Evolutionary conservation across 441 rosid genomes (phyloP), one percentile per base, ranked within the genome.

Genomic region (Omphalea diandra): DNA sequence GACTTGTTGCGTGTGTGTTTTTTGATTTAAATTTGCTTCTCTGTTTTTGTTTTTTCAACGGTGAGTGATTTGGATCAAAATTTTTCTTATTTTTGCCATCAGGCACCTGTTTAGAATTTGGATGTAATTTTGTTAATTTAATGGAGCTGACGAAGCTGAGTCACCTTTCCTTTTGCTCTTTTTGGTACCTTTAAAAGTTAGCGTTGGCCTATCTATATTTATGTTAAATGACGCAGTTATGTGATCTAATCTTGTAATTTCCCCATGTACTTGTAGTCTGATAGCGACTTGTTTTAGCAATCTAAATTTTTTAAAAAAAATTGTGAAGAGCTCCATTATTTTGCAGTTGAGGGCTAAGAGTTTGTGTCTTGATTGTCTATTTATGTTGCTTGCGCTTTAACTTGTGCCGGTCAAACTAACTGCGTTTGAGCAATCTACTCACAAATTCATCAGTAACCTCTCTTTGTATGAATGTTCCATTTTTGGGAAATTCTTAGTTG

Each of bases 21-120:
- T 63, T 15, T 56, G 15, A 54, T 65, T 56, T 35, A 12, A 29
- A 6, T 32, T 65, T 70, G 41, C 20, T 54, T 49, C 44, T 40
- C 43, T 68, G 1, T 32, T 60, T 59, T 38, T 33, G 60, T 32
- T 66, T 53, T 33, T n/a, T 10, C 31, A 29, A 68, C 63, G 77
- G 49, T 59, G 55, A 41, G 22, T 61, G 12, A 47, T 69, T 53
- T 43, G 68, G 75, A 68, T 77, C 63, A 55, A 53, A 56, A 52
- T 74, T 46, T 70, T 74, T 41, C 31, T 43, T n/a, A n/a, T n/a
- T n/a, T n/a, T n/a, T n/a, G n/a, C n/a, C n/a, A n/a, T n/a, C n/a
- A n/a, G n/a, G n/a, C n/a, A n/a, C n/a, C n/a, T n/a, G n/a, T n/a
- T n/a, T n/a, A n/a, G n/a, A n/a, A 2, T 59, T 69, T 54, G 59